Evolutionary conservation across 78 protist species (phyloP).

Genomic region (Isochrysis galbana): DNA sequence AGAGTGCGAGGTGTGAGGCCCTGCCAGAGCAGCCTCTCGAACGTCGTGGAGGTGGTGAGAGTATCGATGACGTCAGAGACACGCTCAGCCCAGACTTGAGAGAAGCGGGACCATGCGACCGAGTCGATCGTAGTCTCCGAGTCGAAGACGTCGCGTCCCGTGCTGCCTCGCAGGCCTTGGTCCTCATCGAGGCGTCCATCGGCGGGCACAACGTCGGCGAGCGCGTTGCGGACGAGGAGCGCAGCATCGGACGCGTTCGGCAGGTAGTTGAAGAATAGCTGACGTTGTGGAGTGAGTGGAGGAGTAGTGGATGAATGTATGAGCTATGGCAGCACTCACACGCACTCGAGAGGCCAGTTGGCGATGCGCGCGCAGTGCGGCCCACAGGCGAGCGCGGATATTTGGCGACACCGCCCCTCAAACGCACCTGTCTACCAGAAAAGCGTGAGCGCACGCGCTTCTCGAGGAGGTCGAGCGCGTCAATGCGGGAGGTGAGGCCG

Average conservation of each 20-base stretch:
- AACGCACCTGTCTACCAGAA: neutral
- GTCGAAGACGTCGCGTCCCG: too few species aligned
- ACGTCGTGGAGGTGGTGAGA: neutral
- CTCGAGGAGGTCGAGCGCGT: conserved; percentile 7
- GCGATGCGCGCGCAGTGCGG: too few species aligned
- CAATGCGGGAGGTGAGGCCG: neutral
- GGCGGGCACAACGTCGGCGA: neutral
- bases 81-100: neutral
- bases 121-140: too few species aligned
- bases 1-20: neutral
- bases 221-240: neutral
- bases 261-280: neutral
- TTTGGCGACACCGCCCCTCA: too few species aligned
- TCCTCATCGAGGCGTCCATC: too few species aligned
- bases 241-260: neutral
- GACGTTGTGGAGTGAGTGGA: too few species aligned
- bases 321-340: too few species aligned
- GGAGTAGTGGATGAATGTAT: too few species aligned
- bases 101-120: too few species aligned
- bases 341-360: too few species aligned
- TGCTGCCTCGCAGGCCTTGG: too few species aligned
- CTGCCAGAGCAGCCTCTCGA: neutral
- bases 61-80: neutral
- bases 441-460: conserved; percentile 35
- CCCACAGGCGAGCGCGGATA: too few species aligned